Base-by-base conservation (phyloP, 1,139 yeast genomes). In the Magnusiomyces sp. region DNA sequence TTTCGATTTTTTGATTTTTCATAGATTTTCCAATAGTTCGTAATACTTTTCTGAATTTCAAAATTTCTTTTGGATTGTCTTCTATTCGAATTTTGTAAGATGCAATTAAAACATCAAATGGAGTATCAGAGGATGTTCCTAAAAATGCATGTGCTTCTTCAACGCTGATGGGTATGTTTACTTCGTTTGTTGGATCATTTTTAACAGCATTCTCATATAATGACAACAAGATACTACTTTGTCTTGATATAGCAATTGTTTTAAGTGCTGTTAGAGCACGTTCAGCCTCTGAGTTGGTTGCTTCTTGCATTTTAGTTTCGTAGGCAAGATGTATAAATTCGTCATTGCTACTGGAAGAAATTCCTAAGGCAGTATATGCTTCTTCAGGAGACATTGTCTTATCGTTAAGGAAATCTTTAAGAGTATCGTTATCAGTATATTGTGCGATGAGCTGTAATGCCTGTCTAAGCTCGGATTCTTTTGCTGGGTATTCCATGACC, bases 81-180 rank as follows among this genome's bases (percentile, higher is more conserved):
- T 56, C 60, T 10, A 58, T 50, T 2, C 66, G 57, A 27, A 68
- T 63, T 19, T 61, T 62, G 50, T 59, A 68, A 2, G 66, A 59
- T 5, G 63, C 58, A 31, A 57, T 17, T 6, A 46, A 20, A 7
- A 43, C 46, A 31, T 51, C 51, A 20, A 50, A 36, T 43, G 42
- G 38, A 45, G 14, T 40, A 7, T 43, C 48, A 11, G 16, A 5
- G 11, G n/a, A 17, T 19, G 42, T 29, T 19, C 42, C 42, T 11
- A 39, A 14, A 2, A 39, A 20, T 17, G 31, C 31, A 39, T 39
- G 19, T 5, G 46, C 40, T 33, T 43, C 14, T 66, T 53, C 14
- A 75, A 73, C 1, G 72, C 73, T 56, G 83, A 78, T 0, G 96
- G 94, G 48, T 79, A 74, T 2, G 65, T 62, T 4, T 78, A 56